Evolutionary conservation across 768 basidiomycete species (phyloP).

Genomic region (Symmetrospora coprosmae): DNA sequence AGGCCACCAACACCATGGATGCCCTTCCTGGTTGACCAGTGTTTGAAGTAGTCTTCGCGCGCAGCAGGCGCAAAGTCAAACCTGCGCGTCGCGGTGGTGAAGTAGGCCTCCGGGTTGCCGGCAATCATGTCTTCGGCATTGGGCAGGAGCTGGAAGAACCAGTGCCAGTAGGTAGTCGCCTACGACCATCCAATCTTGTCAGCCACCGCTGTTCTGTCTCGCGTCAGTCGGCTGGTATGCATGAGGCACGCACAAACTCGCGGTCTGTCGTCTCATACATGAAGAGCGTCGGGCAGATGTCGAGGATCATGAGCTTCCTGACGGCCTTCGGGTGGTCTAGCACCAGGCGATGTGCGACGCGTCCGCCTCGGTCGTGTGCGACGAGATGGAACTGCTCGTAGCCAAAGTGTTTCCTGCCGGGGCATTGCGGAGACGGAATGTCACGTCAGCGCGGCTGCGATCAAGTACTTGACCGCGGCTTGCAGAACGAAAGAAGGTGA

Average conservation of each 20-base stretch:
- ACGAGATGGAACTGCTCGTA: constrained; percentile 31
- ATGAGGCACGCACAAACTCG: constrained; percentile 27
- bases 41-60: not conserved
- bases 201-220: not conserved
- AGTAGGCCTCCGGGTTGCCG: constrained; percentile 12
- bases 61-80: constrained; percentile 1
- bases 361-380: constrained; percentile 35
- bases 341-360: constrained; percentile 35
- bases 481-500: not conserved
- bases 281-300: constrained; percentile 36
- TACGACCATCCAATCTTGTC: not conserved
- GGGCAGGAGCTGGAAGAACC: constrained; percentile 11
- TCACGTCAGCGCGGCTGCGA: not conserved
- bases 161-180: constrained; percentile 33
- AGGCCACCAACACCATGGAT: not conserved
- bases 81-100: not conserved
- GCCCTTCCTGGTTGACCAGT: not conserved
- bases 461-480: no score
- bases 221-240: not conserved
- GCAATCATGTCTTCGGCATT: not conserved
- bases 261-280: constrained; percentile 32
- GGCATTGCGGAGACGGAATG: not conserved
- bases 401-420: constrained; percentile 30
- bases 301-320: constrained; percentile 32
- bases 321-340: constrained; percentile 33